Conservation (phyloP, 2,329 filamentous ascomycete species). For the Neofusicoccum cordaticola region DNA sequence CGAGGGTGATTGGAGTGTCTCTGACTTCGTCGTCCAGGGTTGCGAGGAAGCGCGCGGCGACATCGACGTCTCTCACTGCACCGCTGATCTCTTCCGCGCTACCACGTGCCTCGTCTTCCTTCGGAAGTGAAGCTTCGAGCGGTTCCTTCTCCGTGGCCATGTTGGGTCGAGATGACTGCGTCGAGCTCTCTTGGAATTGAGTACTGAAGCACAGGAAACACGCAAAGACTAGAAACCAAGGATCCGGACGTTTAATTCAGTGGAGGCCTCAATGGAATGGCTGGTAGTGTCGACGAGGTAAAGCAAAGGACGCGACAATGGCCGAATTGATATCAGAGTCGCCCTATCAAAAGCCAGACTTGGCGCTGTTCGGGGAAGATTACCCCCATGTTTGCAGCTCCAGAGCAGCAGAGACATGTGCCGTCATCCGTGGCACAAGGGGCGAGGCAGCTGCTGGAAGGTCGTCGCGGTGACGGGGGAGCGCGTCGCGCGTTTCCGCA, state of each 20-base stretch:
- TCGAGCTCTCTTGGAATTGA: not conserved
- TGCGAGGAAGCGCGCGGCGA: slow-evolving; percentile 3
- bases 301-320: not conserved
- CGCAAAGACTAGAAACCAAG: not conserved
- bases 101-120: not conserved
- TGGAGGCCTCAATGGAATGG: not conserved
- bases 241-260: too few species aligned
- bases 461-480: not conserved
- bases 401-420: not conserved
- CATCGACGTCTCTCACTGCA: not conserved
- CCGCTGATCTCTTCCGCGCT: not conserved
- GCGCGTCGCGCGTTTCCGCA: not conserved
- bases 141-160: not conserved
- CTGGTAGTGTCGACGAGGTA: not conserved
- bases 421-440: not conserved
- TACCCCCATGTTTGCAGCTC: not conserved
- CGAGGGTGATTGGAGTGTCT: not conserved
- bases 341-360: not conserved
- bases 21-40: not conserved
- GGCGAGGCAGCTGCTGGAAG: not conserved
- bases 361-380: not conserved
- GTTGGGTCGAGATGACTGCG: not conserved
- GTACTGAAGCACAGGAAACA: not conserved
- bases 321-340: not conserved
- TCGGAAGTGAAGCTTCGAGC: not conserved